Evolutionary conservation across 495 filamentous ascomycete genomes (phyloP), one percentile per base, ranked within the genome.

Genomic region (Ramalina intermedia): DNA sequence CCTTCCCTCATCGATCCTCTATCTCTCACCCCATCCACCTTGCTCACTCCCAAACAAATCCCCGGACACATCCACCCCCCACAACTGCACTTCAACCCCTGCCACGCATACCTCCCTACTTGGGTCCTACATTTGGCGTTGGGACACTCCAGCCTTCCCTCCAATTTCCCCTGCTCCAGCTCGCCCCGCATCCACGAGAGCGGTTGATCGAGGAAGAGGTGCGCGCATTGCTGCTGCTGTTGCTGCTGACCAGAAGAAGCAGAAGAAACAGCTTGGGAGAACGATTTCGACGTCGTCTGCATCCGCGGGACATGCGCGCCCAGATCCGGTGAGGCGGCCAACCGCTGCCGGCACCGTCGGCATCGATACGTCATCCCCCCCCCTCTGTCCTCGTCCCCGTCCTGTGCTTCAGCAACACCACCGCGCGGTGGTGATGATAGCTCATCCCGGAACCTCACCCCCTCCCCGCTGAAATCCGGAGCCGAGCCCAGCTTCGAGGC

Each of bases 91-190:
- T 77, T 81, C 69, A 96, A 78, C 47, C 93, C 91, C 59, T 93
- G 84, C 90, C 93, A 98, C 26, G 88, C 84, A 57, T 95, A 96
- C 53, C 89, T 81, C 38, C 93, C 91, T 20, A 96, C 78, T 42
- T 87, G 85, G 17, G 81, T 76, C 13, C 64, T 68, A 59, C 91
- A 96, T 54, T 81, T 84, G 0, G 58, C 33, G 55, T 81, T 82
- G 24, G 90, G 87, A 60, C 90, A 96, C 37, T 80, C 80, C 37
- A 98, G 63, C 24, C 87, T 79, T 8, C 89, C 89, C 11, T 86
- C 81, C 16, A 96, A 67, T 37, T 80, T 78, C 23, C 84, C 84
- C 47, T 79, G 75, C 42, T 84, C 81, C 13, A 96, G 75, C 54
- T 78, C 80, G 0, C 80, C 70, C 2, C 82, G 76, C 91, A 96